Conservation (phyloP, 768 basidiomycete species). For the Amanita pseudoporphyria region DNA sequence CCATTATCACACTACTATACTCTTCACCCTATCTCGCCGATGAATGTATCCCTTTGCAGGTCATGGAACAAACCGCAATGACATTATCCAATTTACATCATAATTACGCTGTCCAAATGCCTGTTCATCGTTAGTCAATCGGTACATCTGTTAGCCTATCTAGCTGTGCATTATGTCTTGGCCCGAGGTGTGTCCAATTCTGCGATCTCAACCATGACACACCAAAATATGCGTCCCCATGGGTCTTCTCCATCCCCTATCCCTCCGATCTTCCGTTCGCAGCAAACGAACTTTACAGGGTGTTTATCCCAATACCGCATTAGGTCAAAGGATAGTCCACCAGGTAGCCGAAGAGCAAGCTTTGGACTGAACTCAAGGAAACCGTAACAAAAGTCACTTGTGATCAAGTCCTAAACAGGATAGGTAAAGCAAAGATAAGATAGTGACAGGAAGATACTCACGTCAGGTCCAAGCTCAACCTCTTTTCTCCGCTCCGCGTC, state of each 20-base stretch:
- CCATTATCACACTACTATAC: background rate
- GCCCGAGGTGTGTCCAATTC: background rate
- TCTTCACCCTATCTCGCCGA: background rate
- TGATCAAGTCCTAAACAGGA: slow-evolving; percentile 51
- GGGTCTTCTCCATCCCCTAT: slow-evolving; percentile 17
- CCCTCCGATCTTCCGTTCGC: slow-evolving; percentile 31
- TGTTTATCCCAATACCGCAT: slow-evolving; percentile 92
- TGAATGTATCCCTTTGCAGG: background rate
- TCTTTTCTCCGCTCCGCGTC: slow-evolving; percentile 42
- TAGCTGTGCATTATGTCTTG: background rate
- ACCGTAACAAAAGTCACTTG: slow-evolving; percentile 82
- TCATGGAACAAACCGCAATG: background rate
- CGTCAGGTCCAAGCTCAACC: slow-evolving; percentile 57
- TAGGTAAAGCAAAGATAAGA: background rate
- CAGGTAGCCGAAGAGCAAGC: slow-evolving; percentile 67
- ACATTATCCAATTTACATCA: background rate
- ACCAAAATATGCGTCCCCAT: slow-evolving; percentile 46
- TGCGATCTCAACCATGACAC: slow-evolving; percentile 39
- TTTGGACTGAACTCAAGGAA: slow-evolving; percentile 65
- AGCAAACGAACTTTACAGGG: slow-evolving; percentile 82
- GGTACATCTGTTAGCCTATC: background rate
- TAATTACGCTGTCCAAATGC: background rate
- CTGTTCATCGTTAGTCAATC: background rate
- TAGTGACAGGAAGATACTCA: slow-evolving; percentile 19
- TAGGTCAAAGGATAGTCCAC: slow-evolving; percentile 74